Conservation (phyloP, 2,329 filamentous ascomycete species). For the Trichophaea hybrida region DNA sequence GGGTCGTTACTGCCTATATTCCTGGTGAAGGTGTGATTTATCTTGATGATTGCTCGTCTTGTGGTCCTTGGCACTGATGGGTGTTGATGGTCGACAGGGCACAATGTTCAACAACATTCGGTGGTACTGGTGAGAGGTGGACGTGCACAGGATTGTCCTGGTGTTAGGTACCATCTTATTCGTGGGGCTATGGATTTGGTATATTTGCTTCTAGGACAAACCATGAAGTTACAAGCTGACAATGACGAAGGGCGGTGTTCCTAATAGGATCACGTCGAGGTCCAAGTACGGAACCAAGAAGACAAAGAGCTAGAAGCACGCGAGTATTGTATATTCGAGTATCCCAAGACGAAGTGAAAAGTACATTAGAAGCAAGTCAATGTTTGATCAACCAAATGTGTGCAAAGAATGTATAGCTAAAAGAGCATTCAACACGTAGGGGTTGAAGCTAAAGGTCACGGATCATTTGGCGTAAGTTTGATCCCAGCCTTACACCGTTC, state of each 20-base stretch:
- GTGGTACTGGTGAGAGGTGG: conserved; percentile 93
- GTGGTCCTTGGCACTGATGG: not conserved
- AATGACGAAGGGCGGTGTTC: conserved; percentile 63
- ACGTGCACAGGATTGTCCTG: conserved; percentile 89
- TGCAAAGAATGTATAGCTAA: no score
- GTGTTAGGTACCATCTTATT: conserved; percentile 91
- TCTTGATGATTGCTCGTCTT: no score
- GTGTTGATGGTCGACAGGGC: conserved; percentile 39
- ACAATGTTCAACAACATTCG: conserved; percentile 98
- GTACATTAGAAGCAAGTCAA: no score
- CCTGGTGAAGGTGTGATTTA: conserved; percentile 59
- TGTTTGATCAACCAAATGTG: no score
- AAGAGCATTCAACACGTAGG: no score
- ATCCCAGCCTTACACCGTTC: no score
- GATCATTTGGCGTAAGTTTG: no score
- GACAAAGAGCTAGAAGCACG: conserved; percentile 47
- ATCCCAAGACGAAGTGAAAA: not conserved
- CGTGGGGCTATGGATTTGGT: conserved; percentile 87
- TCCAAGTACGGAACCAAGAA: conserved; percentile 99
- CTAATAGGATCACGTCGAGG: conserved; percentile 64
- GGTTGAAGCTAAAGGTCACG: no score
- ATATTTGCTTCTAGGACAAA: conserved; percentile 32
- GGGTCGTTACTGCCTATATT: conserved; percentile 82
- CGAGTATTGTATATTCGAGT: not conserved
- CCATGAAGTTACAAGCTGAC: conserved; percentile 24